These are phyloP conservation scores for Fusarium piperis DNA, from an alignment of 2,329 filamentous ascomycete species.

Conservation along the genomic window DNA sequence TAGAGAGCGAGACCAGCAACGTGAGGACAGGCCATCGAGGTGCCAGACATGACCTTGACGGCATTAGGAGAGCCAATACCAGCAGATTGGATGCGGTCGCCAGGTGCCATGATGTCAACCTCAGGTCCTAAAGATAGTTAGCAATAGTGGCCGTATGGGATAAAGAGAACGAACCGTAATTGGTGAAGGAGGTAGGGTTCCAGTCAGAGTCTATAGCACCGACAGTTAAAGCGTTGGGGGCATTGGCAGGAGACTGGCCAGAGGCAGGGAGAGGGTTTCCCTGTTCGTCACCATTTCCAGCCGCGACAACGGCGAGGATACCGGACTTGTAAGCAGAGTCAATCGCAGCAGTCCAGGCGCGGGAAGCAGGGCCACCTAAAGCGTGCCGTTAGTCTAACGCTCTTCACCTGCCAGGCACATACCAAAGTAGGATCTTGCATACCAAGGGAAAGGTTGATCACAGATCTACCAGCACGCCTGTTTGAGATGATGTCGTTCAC, in stretches of 20 bases:
- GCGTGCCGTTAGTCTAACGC: not conserved
- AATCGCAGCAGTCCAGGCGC: slow-evolving; percentile 25
- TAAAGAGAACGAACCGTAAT: slow-evolving; percentile 49
- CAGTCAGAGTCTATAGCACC: slow-evolving; percentile 47
- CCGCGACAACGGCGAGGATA: slow-evolving; percentile 52
- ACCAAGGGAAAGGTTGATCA: slow-evolving; percentile 58
- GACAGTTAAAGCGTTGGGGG: slow-evolving; percentile 39
- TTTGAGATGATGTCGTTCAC: slow-evolving; percentile 46
- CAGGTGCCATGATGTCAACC: slow-evolving; percentile 59
- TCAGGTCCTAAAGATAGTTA: not conserved
- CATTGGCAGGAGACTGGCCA: slow-evolving; percentile 35
- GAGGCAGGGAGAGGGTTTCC: slow-evolving; percentile 10
- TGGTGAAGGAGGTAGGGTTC: slow-evolving; percentile 52
- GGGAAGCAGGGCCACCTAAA: slow-evolving; percentile 20
- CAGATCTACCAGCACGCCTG: slow-evolving; percentile 44
- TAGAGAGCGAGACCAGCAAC: slow-evolving; percentile 63
- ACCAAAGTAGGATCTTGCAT: not conserved
- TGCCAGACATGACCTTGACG: slow-evolving; percentile 55
- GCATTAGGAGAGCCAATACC: slow-evolving; percentile 46
- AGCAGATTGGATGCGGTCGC: slow-evolving; percentile 52
- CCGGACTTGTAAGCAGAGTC: slow-evolving; percentile 35
- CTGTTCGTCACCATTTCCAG: slow-evolving; percentile 35
- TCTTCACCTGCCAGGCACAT: not conserved
- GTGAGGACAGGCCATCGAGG: slow-evolving; percentile 64
- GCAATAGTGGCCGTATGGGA: not conserved